Evolutionary conservation across 176 grass and related monocot genomes (phyloP), one percentile per base, ranked within the genome.

Genomic region (Pharus latifolius): DNA sequence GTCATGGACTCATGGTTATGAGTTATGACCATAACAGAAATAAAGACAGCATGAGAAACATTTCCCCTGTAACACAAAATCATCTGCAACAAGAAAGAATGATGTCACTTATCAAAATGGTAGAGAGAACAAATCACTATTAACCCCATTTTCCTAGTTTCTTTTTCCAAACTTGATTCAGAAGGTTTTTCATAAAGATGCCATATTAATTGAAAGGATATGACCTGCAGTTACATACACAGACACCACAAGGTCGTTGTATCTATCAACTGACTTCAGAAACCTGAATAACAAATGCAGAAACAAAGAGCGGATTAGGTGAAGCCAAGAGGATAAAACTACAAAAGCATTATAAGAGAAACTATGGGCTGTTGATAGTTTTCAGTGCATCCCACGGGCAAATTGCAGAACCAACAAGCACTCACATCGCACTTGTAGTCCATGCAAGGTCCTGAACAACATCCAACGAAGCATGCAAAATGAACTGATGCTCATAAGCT

Each of bases 181-280:
- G 3, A 61, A 54, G 9, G 12, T 20, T 17, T 69, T 1, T 8
- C 43, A 35, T 53, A 42, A 63, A 66, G 19, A 27, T 7, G 40
- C 25, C 32, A 42, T 40, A 34, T 33, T 3, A 55, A 10, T 29
- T 81, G 17, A 56, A 67, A 90, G 87, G 89, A 97, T 88, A 92
- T 92, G 75, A 79, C 86, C 87, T 46, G 84, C 84, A 69, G 89
- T 88, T 72, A 88, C 78, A 80, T 92, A 88, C 22, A 85, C 89
- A 50, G 86, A 90, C 28, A 92, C 84, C 2, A 62, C 71, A 69
- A 90, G 79, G 65, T 93, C 86, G 26, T 83, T 77, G 32, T 88
- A 98, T 81, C 75, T 86, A 74, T 98, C 84, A 54, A 90, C 86
- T 17, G 89, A 84, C 72, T 72, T 85, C 83, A 90, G 40, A 67